phyloP scores from a whole-genome alignment of 768 basidiomycete species.

The Trametes cingulata region DNA sequence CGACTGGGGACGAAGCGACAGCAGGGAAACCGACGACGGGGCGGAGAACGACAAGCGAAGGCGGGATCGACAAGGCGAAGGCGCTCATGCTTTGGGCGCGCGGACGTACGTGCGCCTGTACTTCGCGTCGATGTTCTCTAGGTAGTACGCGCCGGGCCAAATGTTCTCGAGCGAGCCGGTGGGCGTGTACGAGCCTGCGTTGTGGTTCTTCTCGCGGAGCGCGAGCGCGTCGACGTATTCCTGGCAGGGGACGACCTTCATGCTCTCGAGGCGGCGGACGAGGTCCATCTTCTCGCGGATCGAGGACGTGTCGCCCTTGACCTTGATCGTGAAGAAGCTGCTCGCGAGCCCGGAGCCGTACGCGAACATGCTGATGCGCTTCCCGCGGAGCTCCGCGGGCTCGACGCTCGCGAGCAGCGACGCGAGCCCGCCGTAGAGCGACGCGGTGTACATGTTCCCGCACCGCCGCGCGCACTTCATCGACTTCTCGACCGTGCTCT shows the following conservation, averaged over 20 bases:
- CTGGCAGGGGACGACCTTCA: slow-evolving; percentile 90
- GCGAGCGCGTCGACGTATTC: slow-evolving; percentile 88
- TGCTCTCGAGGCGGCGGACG: slow-evolving; percentile 69
- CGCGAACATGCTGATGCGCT: slow-evolving; percentile 92
- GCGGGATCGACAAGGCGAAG: background rate
- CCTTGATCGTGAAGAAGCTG: slow-evolving; percentile 84
- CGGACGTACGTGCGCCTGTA: slow-evolving; percentile 86
- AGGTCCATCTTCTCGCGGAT: slow-evolving; percentile 85
- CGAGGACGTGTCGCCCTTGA: slow-evolving; percentile 85
- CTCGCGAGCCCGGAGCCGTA: slow-evolving; percentile 96
- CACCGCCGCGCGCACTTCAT: slow-evolving; percentile 89
- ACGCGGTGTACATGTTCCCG: slow-evolving; percentile 99
- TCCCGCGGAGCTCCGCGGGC: slow-evolving; percentile 69
- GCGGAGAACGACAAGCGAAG: background rate
- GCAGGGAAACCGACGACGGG: background rate
- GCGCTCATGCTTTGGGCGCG: slow-evolving; percentile 33
- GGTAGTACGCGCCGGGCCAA: slow-evolving; percentile 93
- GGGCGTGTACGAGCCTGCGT: slow-evolving; percentile 81
- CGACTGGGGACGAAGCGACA: background rate
- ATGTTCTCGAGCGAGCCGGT: slow-evolving; percentile 88
- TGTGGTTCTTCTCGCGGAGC: slow-evolving; percentile 98
- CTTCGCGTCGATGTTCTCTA: slow-evolving; percentile 85
- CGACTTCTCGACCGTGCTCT: slow-evolving; percentile 71
- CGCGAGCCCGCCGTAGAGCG: slow-evolving; percentile 91
- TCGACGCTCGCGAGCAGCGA: slow-evolving; percentile 77